Base-by-base conservation (phyloP, 2,329 filamentous ascomycete species). In the Aspergillus sp. region DNA sequence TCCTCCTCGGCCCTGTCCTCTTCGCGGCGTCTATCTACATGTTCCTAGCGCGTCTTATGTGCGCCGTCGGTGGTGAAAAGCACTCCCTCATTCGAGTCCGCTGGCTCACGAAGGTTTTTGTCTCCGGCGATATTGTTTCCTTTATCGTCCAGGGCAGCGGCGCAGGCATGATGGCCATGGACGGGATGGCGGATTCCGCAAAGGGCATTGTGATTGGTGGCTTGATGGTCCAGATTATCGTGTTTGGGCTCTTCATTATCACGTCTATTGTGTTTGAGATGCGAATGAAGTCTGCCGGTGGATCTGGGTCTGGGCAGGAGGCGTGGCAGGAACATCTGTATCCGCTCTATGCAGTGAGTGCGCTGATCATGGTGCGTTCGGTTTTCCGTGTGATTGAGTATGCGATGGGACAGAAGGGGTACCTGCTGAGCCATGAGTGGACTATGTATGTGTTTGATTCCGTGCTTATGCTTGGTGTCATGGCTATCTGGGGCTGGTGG, bases 11-110 rank as follows among this genome's bases (percentile, higher is more conserved):
- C 1, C 80, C 80, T 2, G 77, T 77, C 3, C 76, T 82, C 51
- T 77, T 80, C 60, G 80, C 80, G 17, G 80, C 80, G 14, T 75
- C 76, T 0, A 77, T 81, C 60, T 82, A 83, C 63, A 82, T 81
- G 69, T 70, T 74, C 15, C 75, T 82, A 39, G 77, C 75, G 33
- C 76, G 80, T 8, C 72, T 82, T 39, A 76, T 82, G 14, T 69
- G 72, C 21, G 64, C 74, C 40, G 68, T 77, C 6, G 66, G 77
- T 7, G 76, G 68, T 33, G 79, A 80, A 56, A 68, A 74, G 8
- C 70, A 71, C 8, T 71, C 79, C 4, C 70, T 80, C 64, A 77
- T 81, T 57, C 72, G 73, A 2, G 69, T 75, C 2, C 69, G 67
- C 2, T 78, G 76, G 68, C 68, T 82, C 17, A 82, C 80, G 0